Base-by-base conservation (phyloP, 2,329 filamentous ascomycete species). In the Amesomyces nigricolor region DNA sequence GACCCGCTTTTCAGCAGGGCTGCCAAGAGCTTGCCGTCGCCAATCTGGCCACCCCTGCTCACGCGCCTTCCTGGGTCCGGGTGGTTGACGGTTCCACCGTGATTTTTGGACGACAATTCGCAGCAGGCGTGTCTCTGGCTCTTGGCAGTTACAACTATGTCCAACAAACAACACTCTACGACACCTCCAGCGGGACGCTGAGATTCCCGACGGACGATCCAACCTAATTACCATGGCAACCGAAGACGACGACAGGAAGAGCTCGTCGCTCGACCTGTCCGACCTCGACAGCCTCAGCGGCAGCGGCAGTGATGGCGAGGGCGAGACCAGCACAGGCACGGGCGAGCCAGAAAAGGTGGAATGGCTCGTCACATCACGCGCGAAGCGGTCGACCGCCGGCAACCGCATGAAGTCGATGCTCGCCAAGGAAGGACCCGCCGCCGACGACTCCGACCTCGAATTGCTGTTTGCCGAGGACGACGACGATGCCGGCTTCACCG, bases 391-490 rank as follows among this genome's bases (percentile, higher is more conserved):
- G 11, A 95, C 88, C 0, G 91, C 91, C 17, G 91, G 91, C 56
- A 91, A 90, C 68, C 85, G 89, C 61, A 87, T 95, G 79, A 85
- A 87, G 64, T 82, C 83, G 48, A 82, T 95, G 68, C 76, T 94
- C 45, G 83, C 88, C 52, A 85, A 86, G 62, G 87, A 90, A 67
- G 85, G 85, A 58, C 84, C 84, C 46, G 65, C 65, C 19, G 66
- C 62, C 52, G 65, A 68, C n/a, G 84, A 83, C 60, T 79, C 79
- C 29, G 82, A 86, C 49, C 78, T 89, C n/a, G 85, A 88, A 63
- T 75, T 89, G 2, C 77, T 90, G n/a, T 90, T 90, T 64, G 83
- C 84, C 60, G 86, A 89, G 67, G 83, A 86, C 57, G 88, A 82
- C 54, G 77, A 87, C 56, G 85, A 88, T 64, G 76, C 76, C 56